These are phyloP conservation scores for Petunia hybrid DNA, from an alignment of 305 asterid genomes.

Conservation along the genomic window DNA sequence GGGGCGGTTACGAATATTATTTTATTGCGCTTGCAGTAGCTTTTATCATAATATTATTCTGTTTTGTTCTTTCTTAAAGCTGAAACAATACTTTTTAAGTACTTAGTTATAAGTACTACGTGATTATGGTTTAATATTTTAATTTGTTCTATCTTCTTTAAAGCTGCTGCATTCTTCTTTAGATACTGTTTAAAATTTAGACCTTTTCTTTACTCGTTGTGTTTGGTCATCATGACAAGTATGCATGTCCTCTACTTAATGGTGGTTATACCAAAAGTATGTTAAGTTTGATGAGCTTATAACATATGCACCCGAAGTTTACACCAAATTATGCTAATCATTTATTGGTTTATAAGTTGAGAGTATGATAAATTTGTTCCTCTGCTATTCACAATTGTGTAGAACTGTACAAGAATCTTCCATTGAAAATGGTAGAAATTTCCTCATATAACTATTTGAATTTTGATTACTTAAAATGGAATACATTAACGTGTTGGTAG, in stretches of 20 bases:
- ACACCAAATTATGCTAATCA: too few species aligned
- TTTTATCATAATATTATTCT: constrained; percentile 24
- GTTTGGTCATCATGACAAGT: not conserved
- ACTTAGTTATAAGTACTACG: not conserved
- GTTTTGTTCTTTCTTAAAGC: constrained; percentile 26
- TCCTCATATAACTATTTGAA: not conserved
- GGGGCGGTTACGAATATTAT: constrained; percentile 33
- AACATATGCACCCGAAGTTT: too few species aligned
- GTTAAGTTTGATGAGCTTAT: too few species aligned
- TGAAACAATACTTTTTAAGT: not conserved
- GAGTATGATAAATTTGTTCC: too few species aligned
- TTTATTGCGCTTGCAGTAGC: constrained; percentile 36
- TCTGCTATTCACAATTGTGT: too few species aligned
- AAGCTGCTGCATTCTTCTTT: not conserved
- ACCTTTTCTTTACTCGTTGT: not conserved
- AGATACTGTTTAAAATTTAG: not conserved
- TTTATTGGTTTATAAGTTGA: too few species aligned
- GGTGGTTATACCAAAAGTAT: too few species aligned
- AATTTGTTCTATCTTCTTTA: too few species aligned
- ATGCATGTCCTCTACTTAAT: too few species aligned
- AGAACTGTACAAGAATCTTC: too few species aligned
- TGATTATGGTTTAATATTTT: not conserved
- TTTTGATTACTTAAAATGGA: not conserved
- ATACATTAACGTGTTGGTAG: not conserved
- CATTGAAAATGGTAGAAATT: not conserved